phyloP scores from a whole-genome alignment of 2,329 filamentous ascomycete species.

The Ceratocystis colombiana region DNA sequence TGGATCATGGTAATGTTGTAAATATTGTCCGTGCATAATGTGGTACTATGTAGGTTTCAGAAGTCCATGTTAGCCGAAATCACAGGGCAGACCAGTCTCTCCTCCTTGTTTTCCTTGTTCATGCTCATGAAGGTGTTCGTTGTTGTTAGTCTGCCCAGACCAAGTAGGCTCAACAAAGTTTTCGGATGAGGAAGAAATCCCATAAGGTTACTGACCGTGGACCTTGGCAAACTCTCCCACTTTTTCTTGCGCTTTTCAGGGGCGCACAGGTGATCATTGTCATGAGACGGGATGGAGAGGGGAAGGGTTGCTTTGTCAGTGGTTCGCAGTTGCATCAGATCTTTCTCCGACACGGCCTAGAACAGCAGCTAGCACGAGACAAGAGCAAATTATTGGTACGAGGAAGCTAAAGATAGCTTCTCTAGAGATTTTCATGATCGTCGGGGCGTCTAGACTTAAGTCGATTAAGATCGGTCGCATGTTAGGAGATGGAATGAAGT shows the following conservation, averaged over 20 bases:
- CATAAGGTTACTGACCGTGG: background rate
- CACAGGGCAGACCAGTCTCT: background rate
- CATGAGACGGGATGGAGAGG: slow-evolving; percentile 6
- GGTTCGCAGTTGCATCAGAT: slow-evolving; percentile 3
- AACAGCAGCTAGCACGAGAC: background rate
- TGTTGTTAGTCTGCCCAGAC: background rate
- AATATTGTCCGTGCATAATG: slow-evolving; percentile 4
- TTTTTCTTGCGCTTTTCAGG: background rate
- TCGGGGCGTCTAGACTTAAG: background rate
- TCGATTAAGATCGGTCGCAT: background rate
- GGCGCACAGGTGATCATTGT: slow-evolving; percentile 6
- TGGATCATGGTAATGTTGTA: background rate
- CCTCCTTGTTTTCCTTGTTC: slow-evolving; percentile 6
- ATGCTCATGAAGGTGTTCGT: background rate
- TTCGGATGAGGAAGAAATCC: slow-evolving; percentile 14
- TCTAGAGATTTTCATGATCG: background rate
- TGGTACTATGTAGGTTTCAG: slow-evolving; percentile 2
- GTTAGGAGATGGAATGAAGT: background rate
- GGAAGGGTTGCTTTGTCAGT: background rate
- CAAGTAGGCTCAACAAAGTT: slow-evolving; percentile 15
- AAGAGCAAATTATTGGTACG: slow-evolving; percentile 7
- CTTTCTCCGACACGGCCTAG: slow-evolving; percentile 5
- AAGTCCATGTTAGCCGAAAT: slow-evolving; percentile 12
- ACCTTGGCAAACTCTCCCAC: background rate
- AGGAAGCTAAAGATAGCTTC: background rate